Percentiles rank a stretch among this genome's conserved stretches.
Evolutionary conservation across 2,329 filamentous ascomycete genomes (phyloP).

Genomic region (Pestalotiopsis sp.): DNA sequence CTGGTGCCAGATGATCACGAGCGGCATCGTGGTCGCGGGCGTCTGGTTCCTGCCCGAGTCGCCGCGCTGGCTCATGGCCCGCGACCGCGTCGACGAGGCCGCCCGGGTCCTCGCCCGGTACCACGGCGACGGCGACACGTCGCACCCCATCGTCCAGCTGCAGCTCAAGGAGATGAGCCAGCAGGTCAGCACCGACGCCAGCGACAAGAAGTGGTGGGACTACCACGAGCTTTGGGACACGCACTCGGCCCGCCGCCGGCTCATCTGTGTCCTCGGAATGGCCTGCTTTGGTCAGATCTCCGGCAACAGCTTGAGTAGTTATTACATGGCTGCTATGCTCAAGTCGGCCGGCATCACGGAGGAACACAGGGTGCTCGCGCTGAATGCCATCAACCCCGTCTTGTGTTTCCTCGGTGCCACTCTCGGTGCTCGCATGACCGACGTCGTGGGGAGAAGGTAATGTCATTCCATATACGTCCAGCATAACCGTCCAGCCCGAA

Average conservation of each 20-base stretch:
- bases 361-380: conserved; percentile 48
- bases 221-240: conserved; percentile 56
- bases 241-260: conserved; percentile 48
- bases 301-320: conserved; percentile 51
- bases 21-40: conserved; percentile 46
- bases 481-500: neutral
- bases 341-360: conserved; percentile 54
- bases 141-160: conserved; percentile 52
- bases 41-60: conserved; percentile 51
- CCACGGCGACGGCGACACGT: conserved; percentile 51
- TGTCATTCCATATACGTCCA: neutral
- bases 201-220: conserved; percentile 60
- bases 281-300: conserved; percentile 56
- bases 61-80: conserved; percentile 48
- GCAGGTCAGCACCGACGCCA: conserved; percentile 50
- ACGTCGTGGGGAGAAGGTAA: conserved; percentile 52
- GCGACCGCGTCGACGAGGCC: conserved; percentile 43
- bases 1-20: conserved; percentile 56
- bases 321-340: conserved; percentile 59
- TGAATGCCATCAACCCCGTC: conserved; percentile 57
- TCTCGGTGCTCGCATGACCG: conserved; percentile 58
- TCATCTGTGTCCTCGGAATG: conserved; percentile 55
- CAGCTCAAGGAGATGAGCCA: conserved; percentile 52
- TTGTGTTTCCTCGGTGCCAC: conserved; percentile 54
- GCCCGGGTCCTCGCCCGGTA: conserved; percentile 47